These are phyloP conservation scores for Gamsiella multidivaricata DNA, from an alignment of 192 early-diverging fungal species.

Conservation along the genomic window DNA sequence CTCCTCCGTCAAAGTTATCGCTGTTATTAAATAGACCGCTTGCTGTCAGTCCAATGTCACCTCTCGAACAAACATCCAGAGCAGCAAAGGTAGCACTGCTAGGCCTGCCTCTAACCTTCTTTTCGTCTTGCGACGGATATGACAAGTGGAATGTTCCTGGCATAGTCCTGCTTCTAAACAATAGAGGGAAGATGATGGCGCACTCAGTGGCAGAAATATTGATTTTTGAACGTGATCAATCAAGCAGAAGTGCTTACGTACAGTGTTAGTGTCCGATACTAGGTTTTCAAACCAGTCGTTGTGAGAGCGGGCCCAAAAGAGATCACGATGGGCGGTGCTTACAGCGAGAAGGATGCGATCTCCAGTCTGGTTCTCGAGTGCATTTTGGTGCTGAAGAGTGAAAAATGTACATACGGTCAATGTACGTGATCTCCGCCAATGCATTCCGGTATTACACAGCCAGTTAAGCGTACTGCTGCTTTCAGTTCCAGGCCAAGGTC, in stretches of 20 bases:
- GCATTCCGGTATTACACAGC: background rate
- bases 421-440: no score
- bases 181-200: background rate
- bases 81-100: background rate
- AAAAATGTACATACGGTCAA: background rate
- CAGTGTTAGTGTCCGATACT: background rate
- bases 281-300: slow-evolving; percentile 22
- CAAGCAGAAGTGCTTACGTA: slow-evolving; percentile 8
- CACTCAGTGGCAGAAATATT: no score
- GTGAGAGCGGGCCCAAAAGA: slow-evolving; percentile 21
- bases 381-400: slow-evolving; percentile 8
- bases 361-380: slow-evolving; percentile 13
- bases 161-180: slow-evolving; percentile 21
- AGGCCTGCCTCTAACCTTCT: slow-evolving; percentile 12
- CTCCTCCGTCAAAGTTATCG: slow-evolving; percentile 20
- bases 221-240: background rate
- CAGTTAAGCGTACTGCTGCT: slow-evolving; percentile 5
- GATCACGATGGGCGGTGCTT: slow-evolving; percentile 15
- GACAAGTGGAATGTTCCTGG: slow-evolving; percentile 21
- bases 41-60: no score
- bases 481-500: slow-evolving; percentile 26
- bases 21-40: background rate
- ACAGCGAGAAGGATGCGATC: slow-evolving; percentile 28
- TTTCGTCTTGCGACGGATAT: slow-evolving; percentile 21
- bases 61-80: no score